Evolutionary conservation across 148 eudicot species (phyloP), one percentile per base, ranked within the genome.

Genomic region (Cornus controversa): DNA sequence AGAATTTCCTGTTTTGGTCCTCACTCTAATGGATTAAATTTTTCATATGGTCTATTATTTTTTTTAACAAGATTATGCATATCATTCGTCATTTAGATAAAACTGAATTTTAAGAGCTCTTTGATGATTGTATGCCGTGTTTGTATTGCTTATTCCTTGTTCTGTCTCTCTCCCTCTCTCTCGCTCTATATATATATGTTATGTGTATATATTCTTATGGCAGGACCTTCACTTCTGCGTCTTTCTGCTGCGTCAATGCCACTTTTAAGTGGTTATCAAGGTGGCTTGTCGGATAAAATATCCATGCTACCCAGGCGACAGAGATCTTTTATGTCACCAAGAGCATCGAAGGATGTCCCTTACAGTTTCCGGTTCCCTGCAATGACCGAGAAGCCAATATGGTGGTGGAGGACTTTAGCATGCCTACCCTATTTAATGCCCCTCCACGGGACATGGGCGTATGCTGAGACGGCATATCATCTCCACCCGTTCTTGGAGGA

Each of bases 321-420:
- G 37, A 11, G 26, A 24, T 57, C 42, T 0, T 54, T 24, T 72
- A 22, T 69, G 8, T 9, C 85, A 6, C 84, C 89, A 66, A 83
- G 84, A 82, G 94, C 97, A 71, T 79, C 94, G 13, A 90, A 87
- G 47, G 95, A 91, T 62, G 88, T 83, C 63, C 93, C 97, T 4
- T 82, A 58, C 73, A 87, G 91, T 71, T 91, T 62, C 68, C 80
- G 91, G 22, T 95, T 23, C 72, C 97, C 97, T n/a, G 74, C 86
- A 26, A 95, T 93, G 94, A 88, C 79, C 20, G 81, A 80, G 62
- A 93, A 91, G 82, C 96, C 97, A 20, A 76, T 66, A 78, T 95
- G 98, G 98, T 94, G 86, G 86, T 95, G 97, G 97, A 87, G 98
- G 82, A 87, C 86, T 28, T 69, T 95, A 42, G 92, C 98, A 8